phyloP scores from a whole-genome alignment of 78 protist species.

The Parvularia atlantis region DNA sequence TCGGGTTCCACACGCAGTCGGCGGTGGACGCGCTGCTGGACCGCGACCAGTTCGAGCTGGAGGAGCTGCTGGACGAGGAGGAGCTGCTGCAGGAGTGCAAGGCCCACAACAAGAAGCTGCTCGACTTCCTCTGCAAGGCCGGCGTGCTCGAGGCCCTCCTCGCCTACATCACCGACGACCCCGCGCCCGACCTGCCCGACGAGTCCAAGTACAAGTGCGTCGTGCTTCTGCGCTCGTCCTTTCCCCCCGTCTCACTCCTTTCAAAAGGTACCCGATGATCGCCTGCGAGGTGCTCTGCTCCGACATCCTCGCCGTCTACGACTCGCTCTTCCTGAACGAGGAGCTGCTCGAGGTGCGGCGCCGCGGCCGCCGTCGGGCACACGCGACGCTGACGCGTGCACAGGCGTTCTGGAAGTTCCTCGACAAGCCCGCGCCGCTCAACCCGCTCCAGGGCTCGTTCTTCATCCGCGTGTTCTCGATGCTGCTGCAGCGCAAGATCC shows the following conservation, averaged over 20 bases:
- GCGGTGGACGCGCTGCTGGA: constrained; percentile 56
- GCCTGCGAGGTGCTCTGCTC: not conserved
- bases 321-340: not conserved
- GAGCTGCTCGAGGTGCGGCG: not conserved
- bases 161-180: not conserved
- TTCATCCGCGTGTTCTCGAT: not conserved
- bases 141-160: constrained; percentile 8
- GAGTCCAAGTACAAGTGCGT: not conserved
- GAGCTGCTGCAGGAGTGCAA: constrained; percentile 54
- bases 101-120: constrained; percentile 45
- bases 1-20: constrained; percentile 54
- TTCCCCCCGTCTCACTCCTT: not conserved
- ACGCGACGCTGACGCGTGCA: too few species aligned
- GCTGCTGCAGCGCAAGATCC: not conserved
- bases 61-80: constrained; percentile 54
- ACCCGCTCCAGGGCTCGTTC: constrained; percentile 5
- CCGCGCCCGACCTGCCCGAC: not conserved
- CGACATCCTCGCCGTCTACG: not conserved
- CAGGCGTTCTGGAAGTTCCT: too few species aligned
- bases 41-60: constrained; percentile 35
- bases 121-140: too few species aligned
- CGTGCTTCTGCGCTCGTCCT: not conserved
- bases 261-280: not conserved
- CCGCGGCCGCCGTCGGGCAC: too few species aligned
- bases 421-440: too few species aligned